Evolutionary conservation across 129 eudicot genomes (phyloP).

Genomic region (Tagetes erecta): DNA sequence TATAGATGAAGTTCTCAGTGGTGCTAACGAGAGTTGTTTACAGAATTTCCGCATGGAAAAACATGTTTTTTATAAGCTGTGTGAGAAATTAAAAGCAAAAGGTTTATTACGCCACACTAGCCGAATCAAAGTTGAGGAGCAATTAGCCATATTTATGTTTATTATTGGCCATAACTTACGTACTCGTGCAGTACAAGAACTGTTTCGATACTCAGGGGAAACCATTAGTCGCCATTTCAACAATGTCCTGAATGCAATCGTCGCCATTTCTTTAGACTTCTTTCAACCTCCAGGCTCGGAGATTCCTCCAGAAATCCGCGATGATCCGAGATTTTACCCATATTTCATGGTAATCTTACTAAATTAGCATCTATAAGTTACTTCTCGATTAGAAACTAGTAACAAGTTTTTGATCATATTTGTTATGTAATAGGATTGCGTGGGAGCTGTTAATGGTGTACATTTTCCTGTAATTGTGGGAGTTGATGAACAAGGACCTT

Average conservation of each 20-base stretch:
- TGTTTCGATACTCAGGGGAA: constrained; percentile 61
- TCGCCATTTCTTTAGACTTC: constrained; percentile 53
- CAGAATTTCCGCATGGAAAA: constrained; percentile 68
- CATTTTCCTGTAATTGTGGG: constrained; percentile 63
- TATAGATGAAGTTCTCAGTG: constrained; percentile 53
- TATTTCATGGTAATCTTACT: constrained; percentile 47
- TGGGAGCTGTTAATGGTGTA: constrained; percentile 62
- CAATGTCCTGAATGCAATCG: constrained; percentile 61
- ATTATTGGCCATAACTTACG: constrained; percentile 62
- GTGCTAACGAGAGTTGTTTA: constrained; percentile 46
- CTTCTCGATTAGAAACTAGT: background rate
- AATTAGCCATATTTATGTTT: constrained; percentile 62
- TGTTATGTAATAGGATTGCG: constrained; percentile 48
- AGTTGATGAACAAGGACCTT: constrained; percentile 66
- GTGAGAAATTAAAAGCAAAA: constrained; percentile 53
- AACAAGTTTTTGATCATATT: background rate
- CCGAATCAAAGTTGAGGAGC: constrained; percentile 63
- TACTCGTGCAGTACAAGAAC: constrained; percentile 62
- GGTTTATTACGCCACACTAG: constrained; percentile 60
- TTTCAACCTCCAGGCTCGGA: constrained; percentile 55
- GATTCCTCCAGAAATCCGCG: constrained; percentile 57
- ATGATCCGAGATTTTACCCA: constrained; percentile 66
- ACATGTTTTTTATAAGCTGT: constrained; percentile 49
- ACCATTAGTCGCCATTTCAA: constrained; percentile 73
- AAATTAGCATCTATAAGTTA: background rate